These are phyloP conservation scores for Sphaerostilbella broomeana DNA, from an alignment of 2,329 filamentous ascomycete genomes.

Conservation along the genomic window DNA sequence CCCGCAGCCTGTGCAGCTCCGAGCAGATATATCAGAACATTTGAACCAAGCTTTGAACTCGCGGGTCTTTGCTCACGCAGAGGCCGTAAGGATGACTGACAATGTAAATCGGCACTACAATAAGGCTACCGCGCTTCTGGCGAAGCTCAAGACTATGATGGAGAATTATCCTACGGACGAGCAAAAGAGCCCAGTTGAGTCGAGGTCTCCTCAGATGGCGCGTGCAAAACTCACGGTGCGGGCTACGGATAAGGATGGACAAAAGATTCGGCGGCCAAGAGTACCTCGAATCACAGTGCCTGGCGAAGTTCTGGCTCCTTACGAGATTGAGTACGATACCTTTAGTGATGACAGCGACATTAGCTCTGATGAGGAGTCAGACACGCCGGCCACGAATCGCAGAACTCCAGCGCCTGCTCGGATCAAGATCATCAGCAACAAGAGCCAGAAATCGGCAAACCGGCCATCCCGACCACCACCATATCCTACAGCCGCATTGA, in stretches of 20 bases:
- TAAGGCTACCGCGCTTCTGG: slow-evolving; percentile 51
- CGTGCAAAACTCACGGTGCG: slow-evolving; percentile 44
- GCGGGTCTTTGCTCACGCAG: slow-evolving; percentile 53
- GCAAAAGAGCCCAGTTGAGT: slow-evolving; percentile 43
- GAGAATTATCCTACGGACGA: slow-evolving; percentile 53
- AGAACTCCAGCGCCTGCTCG: slow-evolving; percentile 33
- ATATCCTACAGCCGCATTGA: slow-evolving; percentile 30
- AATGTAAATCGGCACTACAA: slow-evolving; percentile 57
- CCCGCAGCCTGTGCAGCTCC: slow-evolving; percentile 43
- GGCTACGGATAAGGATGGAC: slow-evolving; percentile 36
- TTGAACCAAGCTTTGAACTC: slow-evolving; percentile 49
- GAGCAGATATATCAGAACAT: slow-evolving; percentile 53
- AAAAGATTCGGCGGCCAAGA: slow-evolving; percentile 39
- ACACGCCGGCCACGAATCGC: slow-evolving; percentile 31
- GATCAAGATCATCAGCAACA: slow-evolving; percentile 42
- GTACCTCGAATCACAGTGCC: slow-evolving; percentile 58
- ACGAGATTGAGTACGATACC: slow-evolving; percentile 56
- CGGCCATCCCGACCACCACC: slow-evolving; percentile 27
- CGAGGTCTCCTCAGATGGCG: slow-evolving; percentile 48
- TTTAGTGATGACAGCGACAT: slow-evolving; percentile 48
- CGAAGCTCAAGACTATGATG: slow-evolving; percentile 53
- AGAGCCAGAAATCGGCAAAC: slow-evolving; percentile 41
- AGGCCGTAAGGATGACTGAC: slow-evolving; percentile 57
- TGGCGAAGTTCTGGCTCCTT: slow-evolving; percentile 59
- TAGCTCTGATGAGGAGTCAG: slow-evolving; percentile 45